Evolutionary conservation across 2,329 filamentous ascomycete species (phyloP).

Genomic region (Trichoderma sp.): DNA sequence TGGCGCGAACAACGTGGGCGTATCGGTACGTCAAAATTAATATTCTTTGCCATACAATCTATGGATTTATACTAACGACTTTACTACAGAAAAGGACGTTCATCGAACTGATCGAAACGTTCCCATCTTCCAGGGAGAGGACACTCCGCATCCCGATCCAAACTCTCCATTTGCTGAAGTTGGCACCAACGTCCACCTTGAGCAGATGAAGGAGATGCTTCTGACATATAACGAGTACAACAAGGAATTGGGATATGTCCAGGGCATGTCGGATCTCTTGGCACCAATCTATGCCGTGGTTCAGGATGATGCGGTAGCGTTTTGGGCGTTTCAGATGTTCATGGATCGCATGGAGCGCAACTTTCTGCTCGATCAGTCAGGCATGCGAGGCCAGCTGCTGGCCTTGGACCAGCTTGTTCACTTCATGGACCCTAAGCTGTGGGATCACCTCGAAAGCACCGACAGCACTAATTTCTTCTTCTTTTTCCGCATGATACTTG

Average conservation of each 20-base stretch:
- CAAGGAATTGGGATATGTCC: constrained; percentile 91
- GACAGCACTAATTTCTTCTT: constrained; percentile 99
- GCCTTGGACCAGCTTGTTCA: constrained; percentile 94
- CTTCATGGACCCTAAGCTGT: constrained; percentile 94
- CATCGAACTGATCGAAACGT: constrained; percentile 95
- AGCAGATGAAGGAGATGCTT: constrained; percentile 99
- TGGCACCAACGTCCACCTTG: constrained; percentile 95
- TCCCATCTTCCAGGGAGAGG: constrained; percentile 93
- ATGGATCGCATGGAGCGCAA: constrained; percentile 99
- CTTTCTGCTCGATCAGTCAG: constrained; percentile 92
- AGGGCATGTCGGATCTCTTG: constrained; percentile 97
- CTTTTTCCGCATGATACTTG: constrained; percentile 98
- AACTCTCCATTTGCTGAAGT: constrained; percentile 91
- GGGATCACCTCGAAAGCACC: constrained; percentile 83
- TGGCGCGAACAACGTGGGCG: constrained; percentile 93
- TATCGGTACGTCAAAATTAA: constrained; percentile 71
- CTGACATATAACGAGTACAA: constrained; percentile 99
- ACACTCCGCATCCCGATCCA: constrained; percentile 94
- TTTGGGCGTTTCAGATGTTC: constrained; percentile 94
- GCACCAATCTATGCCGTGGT: constrained; percentile 96
- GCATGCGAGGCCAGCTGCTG: constrained; percentile 89
- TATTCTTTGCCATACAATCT: neutral
- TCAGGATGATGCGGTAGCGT: constrained; percentile 95
- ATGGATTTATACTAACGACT: constrained; percentile 30
- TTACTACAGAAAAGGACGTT: constrained; percentile 86